A percentile compares a stretch with the other conserved stretches of the same genome.
phyloP scores from a whole-genome alignment of 306 rosid genomes.

The Ziziphus jujuba region DNA sequence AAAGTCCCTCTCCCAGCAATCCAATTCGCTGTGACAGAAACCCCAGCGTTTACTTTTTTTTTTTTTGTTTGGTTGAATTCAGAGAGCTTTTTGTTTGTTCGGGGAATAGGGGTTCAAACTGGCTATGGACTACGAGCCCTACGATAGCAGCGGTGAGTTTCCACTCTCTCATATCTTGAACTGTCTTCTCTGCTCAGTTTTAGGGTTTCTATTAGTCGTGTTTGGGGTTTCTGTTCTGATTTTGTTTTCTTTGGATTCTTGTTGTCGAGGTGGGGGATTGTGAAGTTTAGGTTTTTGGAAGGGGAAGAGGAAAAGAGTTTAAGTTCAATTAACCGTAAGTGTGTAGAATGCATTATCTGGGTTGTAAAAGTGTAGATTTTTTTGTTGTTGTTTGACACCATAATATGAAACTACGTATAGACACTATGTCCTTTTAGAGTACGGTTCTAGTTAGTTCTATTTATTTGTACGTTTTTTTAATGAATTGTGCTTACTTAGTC shows the following conservation, averaged over 20 bases:
- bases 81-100: conserved; percentile 11
- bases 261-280: not conserved
- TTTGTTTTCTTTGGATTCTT: conserved; percentile 8
- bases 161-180: conserved; percentile 17
- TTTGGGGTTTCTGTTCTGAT: conserved; percentile 25
- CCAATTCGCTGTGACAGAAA: not conserved
- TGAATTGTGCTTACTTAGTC: no score
- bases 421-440: no score
- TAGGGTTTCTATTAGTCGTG: conserved; percentile 15
- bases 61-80: not conserved
- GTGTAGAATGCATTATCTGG: no score
- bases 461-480: no score
- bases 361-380: no score
- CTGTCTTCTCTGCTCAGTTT: not conserved
- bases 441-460: no score
- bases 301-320: not conserved
- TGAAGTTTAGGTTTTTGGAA: conserved; percentile 13
- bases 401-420: no score
- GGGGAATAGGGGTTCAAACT: conserved; percentile 33
- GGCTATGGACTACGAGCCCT: conserved; percentile 96
- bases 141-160: conserved; percentile 89
- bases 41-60: conserved; percentile 13
- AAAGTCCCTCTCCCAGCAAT: conserved; percentile 3
- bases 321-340: no score
- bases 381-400: no score